phyloP scores from a whole-genome alignment of 2,329 filamentous ascomycete species.

The Fusarium palustre region DNA sequence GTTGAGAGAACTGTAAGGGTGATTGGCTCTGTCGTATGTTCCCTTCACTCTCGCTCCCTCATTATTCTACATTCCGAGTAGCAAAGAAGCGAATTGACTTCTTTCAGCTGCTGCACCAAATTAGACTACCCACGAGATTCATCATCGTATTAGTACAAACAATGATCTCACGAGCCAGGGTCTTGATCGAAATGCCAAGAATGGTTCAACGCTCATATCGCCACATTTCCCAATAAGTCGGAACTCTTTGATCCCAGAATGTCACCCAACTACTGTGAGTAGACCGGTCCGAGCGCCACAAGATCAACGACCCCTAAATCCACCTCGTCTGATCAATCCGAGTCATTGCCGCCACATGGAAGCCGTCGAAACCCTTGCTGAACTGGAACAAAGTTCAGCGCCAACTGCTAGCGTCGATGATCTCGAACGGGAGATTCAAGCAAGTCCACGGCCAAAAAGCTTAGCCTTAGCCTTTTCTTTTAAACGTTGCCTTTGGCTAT shows the following conservation, averaged over 20 bases:
- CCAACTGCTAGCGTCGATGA: conserved; percentile 18
- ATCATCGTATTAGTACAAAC: too few species aligned
- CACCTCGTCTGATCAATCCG: not conserved
- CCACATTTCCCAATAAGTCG: not conserved
- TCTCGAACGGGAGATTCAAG: conserved; percentile 9
- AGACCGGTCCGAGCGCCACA: conserved; percentile 6
- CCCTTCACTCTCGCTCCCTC: too few species aligned
- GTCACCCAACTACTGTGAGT: not conserved
- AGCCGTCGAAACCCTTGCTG: not conserved
- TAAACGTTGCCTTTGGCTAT: not conserved
- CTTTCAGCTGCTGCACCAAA: too few species aligned
- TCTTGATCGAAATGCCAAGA: not conserved
- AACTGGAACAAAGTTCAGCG: conserved; percentile 14
- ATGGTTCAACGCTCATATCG: not conserved
- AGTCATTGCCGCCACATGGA: conserved; percentile 25
- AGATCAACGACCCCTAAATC: not conserved
- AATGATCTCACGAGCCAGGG: not conserved
- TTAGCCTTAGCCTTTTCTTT: not conserved
- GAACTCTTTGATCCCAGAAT: not conserved
- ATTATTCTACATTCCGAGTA: too few species aligned
- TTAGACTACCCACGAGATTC: too few species aligned
- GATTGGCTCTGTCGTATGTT: too few species aligned
- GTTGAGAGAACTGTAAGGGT: too few species aligned
- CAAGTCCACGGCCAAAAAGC: not conserved
- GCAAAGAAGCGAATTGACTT: too few species aligned